Conservation (phyloP, 1,284 basidiomycete species). For the Cerrena zonata region DNA sequence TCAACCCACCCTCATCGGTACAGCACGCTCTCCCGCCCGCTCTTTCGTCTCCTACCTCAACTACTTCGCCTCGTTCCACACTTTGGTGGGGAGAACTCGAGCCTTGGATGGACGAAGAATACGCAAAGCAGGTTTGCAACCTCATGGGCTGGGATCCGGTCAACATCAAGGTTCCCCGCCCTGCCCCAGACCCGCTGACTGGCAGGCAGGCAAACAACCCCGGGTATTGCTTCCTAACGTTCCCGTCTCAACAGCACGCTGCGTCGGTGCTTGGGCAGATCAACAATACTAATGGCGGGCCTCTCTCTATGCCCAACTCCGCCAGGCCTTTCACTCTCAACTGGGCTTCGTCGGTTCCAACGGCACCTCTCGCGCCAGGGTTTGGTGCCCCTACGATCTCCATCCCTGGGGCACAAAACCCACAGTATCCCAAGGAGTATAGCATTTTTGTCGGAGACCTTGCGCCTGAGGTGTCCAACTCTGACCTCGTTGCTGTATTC, state of each 20-base stretch:
- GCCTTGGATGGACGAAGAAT: constrained; percentile 89
- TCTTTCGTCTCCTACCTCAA: constrained; percentile 23
- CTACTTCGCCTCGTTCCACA: constrained; percentile 30
- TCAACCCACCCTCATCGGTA: constrained; percentile 18
- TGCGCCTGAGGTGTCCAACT: constrained; percentile 84
- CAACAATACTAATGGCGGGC: constrained; percentile 33
- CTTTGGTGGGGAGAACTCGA: constrained; percentile 81
- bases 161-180: constrained; percentile 63
- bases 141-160: constrained; percentile 76
- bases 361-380: constrained; percentile 34
- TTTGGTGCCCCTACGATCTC: constrained; percentile 29
- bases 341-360: constrained; percentile 69
- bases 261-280: constrained; percentile 67
- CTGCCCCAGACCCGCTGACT: constrained; percentile 50
- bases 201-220: constrained; percentile 71
- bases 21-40: constrained; percentile 22
- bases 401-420: constrained; percentile 33
- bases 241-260: constrained; percentile 67
- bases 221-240: constrained; percentile 83
- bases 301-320: constrained; percentile 73
- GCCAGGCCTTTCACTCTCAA: constrained; percentile 68
- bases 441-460: constrained; percentile 89
- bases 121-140: constrained; percentile 73
- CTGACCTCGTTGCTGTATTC: constrained; percentile 83
- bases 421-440: constrained; percentile 74